Base-by-base conservation (phyloP, 169 alveolate genomes). In the Plasmodium vinckei region DNA sequence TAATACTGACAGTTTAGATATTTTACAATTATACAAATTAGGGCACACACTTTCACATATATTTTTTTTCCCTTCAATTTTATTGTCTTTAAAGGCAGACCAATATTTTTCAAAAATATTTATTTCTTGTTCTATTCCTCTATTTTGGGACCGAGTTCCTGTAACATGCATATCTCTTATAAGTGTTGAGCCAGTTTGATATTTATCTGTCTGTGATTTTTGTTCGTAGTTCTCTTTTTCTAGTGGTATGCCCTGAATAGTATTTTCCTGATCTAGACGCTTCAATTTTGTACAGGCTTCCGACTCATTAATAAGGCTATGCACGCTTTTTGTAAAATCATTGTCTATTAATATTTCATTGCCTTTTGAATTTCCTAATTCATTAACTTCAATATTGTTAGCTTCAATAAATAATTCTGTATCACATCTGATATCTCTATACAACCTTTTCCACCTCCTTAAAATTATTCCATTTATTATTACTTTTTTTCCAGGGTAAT, bases 401-500 rank as follows among this genome's bases (percentile, higher is more conserved):
- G 93, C 95, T 54, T 93, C 95, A 53, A 93, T 46, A 44, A 93
- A 93, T 21, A 93, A 53, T 53, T 93, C 93, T 5, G 93, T 17
- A 15, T 88, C 94, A 72, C 95, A 93, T 64, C 93, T 87, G 46
- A 71, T 82, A 51, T 93, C 95, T 53, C 44, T 64, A 10, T 88
- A 87, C 21, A 93, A 67, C 23, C 63, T 87, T 19, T 64, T 73
- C 94, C 94, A 93, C 33, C 95, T 68, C 19, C 94, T 56, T 27
- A 72, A 61, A 12, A 93, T 89, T 2, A 93, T 87, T 17, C 91
- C 95, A 46, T 77, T 65, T 25, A 93, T 77, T 56, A 91, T 91
- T 1, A 93, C 91, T 5, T 75, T 93, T 70, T 93, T 93, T 9
- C 95, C 95, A 25, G 95, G 95, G 61, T 82, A 64, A 65, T 93